Base-by-base conservation (phyloP, 306 rosid genomes). In the Morella rubra region DNA sequence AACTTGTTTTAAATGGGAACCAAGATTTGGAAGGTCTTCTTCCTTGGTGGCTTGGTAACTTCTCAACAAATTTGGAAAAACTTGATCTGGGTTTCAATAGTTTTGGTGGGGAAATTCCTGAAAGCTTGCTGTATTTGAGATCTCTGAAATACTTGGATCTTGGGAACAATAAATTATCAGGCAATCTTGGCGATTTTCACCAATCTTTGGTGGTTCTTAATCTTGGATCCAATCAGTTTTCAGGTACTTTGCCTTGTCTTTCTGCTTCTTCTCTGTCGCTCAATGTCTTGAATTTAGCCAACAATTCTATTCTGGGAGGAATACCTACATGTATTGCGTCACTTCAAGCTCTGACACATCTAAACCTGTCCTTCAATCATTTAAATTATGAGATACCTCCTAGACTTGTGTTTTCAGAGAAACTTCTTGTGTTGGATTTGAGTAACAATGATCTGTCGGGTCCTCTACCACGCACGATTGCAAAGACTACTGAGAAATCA, bases 201-300 rank as follows among this genome's bases (percentile, higher is more conserved):
- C 99, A 92, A 73, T 70, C 96, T 76, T 75, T 96, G 86, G 86
- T 84, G 71, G 81, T 72, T 64, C 96, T 96, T 50, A 89, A 91
- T 76, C 98, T 96, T 66, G 96, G 85, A 58, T 96, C 98, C 19
- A 96, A 96, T 86, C 88, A 56, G 82, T 88, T 92, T 82, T 83
- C 94, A 5, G 98, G 99, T 73, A 96, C 99, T 75, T 77, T 92
- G 80, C 97, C 99, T 79, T 96, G 99, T 84, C 87, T 88, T 60
- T 86, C 96, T 79, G 93, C 93, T 81, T 88, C 97, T 20, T 76
- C 59, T 74, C 78, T 73, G 87, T 92, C 98, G 50, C 85, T 92
- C 45, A 77, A 76, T 61, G 84, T 89, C 51, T 78, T 96, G 77
- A 92, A 91, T 82, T 50, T 96, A n/a, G 84, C 98, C 70, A 89